Evolutionary conservation across 2,329 filamentous ascomycete genomes (phyloP), one percentile per base, ranked within the genome.

Genomic region (Metarhizium anisopliae): DNA sequence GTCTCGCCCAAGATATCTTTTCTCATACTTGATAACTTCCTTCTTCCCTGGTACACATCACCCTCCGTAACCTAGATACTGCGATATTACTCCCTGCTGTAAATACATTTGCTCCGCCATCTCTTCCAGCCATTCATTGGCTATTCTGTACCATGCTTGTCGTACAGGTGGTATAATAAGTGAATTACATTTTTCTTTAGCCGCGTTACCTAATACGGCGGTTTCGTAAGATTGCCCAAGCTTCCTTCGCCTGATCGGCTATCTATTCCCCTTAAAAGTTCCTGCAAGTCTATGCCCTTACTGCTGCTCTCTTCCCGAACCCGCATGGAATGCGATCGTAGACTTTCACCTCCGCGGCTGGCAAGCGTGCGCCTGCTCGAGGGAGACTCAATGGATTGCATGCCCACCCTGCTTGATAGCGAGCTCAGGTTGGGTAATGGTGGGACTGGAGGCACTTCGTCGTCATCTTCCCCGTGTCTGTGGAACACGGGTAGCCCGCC

Each of bases 361-460:
- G 70, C 72, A 25, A 74, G 49, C 53, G 67, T 73, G 20, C 72
- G 70, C 61, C 49, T 54, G 45, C 47, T 43, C 30, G 18, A 42
- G 4, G 56, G 40, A 13, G 47, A 56, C 13, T 58, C 54, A 13
- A 51, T 30, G 1, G 51, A 16, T 18, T 56, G 58, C 58, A 67
- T 51, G 20, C 63, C 59, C 52, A 64, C 64, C 60, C 65, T 68
- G 53, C 63, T 62, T 18, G 69, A 64, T 47, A 68, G 56, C 8
- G 68, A 59, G 20, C 60, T 67, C 18, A 72, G 60, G 54, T 68
- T 70, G 14, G 80, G 81, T 59, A 84, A 66, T 1, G 79, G 79
- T 6, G 81, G 81, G 13, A 84, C 80, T 0, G 81, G 81, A 3
- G 81, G 81, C 7, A 83, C 78, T 0, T 65, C 63, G 4, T 64